phyloP scores from a whole-genome alignment of 352 stramenopile genomes.

The Globisporangium echinulatum region DNA sequence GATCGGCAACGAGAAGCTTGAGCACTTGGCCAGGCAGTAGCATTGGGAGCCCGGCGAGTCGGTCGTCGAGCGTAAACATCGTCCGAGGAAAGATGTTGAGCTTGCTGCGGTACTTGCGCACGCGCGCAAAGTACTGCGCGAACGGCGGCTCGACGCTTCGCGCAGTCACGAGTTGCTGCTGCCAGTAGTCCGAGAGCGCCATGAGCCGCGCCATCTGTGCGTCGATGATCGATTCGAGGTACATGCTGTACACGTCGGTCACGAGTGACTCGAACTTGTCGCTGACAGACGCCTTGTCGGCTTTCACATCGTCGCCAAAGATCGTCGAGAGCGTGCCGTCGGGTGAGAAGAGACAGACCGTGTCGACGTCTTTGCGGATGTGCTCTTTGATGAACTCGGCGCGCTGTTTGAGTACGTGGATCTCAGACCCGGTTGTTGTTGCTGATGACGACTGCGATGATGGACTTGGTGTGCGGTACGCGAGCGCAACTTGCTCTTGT shows the following conservation, averaged over 20 bases:
- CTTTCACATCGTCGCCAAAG: constrained; percentile 50
- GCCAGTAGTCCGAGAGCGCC: constrained; percentile 51
- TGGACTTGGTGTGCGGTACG: constrained; percentile 17
- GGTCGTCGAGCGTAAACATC: constrained; percentile 44
- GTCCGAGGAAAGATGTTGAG: constrained; percentile 50
- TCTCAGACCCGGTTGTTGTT: background rate
- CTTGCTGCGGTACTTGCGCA: constrained; percentile 57
- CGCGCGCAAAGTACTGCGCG: constrained; percentile 35
- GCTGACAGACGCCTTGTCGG: constrained; percentile 39
- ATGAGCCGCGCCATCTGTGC: constrained; percentile 51
- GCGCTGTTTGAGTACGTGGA: constrained; percentile 37
- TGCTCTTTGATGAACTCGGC: constrained; percentile 73
- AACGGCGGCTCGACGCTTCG: constrained; percentile 13
- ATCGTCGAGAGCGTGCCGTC: constrained; percentile 65
- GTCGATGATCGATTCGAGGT: constrained; percentile 41
- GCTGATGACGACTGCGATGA: background rate
- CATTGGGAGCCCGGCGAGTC: constrained; percentile 28
- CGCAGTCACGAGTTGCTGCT: constrained; percentile 34
- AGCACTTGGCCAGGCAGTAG: constrained; percentile 26
- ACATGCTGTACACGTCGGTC: constrained; percentile 48
- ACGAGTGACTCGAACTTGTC: constrained; percentile 64
- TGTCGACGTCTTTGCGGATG: constrained; percentile 66
- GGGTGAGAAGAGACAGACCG: constrained; percentile 54
- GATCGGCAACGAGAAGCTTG: constrained; percentile 52
- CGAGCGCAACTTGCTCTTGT: constrained; percentile 44